These are phyloP conservation scores for Gossypium gossypioides DNA, from an alignment of 441 rosid species.

Conservation along the genomic window DNA sequence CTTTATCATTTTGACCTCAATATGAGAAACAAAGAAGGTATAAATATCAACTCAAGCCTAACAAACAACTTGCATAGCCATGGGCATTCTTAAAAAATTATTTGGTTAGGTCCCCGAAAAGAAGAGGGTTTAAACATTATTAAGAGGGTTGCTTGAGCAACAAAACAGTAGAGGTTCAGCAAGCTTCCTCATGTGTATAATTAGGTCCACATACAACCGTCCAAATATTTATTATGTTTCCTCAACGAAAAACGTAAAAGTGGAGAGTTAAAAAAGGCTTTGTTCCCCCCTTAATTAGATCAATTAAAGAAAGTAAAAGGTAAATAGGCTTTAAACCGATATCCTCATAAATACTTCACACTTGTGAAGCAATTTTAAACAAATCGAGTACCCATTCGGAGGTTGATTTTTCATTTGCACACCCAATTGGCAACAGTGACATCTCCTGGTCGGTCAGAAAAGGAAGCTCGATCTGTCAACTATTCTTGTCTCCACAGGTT, in stretches of 20 bases:
- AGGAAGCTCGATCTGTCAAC: slow-evolving; percentile 7
- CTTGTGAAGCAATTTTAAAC: background rate
- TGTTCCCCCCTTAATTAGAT: background rate
- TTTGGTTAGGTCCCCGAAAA: background rate
- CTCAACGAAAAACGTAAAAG: background rate
- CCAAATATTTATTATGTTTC: background rate
- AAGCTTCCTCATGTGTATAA: background rate
- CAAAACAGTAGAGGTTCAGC: background rate
- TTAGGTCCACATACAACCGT: slow-evolving; percentile 5
- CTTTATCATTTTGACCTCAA: too few relatives aligned
- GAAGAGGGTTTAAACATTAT: background rate
- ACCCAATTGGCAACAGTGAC: slow-evolving; percentile 1
- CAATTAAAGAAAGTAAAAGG: background rate
- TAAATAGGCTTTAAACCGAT: background rate
- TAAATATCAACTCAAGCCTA: too few relatives aligned
- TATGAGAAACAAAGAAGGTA: too few relatives aligned
- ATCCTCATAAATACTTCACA: background rate
- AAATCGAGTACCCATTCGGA: background rate
- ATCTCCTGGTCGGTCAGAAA: slow-evolving; percentile 10
- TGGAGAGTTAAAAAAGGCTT: background rate
- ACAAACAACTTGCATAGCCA: too few relatives aligned
- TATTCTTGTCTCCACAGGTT: background rate
- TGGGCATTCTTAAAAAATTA: too few relatives aligned
- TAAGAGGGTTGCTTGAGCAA: background rate
- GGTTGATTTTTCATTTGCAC: background rate